These are phyloP conservation scores for Fusarium neocosmosporiellum DNA, from an alignment of 2,329 filamentous ascomycete genomes.

Conservation along the genomic window DNA sequence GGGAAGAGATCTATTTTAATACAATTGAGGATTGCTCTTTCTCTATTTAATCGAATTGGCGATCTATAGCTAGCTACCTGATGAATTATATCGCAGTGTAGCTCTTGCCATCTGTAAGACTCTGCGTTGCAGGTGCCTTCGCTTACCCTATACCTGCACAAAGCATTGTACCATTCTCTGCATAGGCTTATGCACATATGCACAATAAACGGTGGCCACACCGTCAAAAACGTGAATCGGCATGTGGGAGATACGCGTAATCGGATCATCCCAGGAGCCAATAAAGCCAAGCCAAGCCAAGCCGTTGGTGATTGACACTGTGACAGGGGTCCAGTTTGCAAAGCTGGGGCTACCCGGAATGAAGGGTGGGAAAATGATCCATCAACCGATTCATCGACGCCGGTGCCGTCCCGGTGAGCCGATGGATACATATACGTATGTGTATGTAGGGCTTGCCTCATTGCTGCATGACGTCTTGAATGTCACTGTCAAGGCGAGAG, in stretches of 20 bases:
- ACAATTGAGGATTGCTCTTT: neutral
- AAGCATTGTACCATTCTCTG: neutral
- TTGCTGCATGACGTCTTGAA: neutral
- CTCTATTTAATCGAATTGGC: neutral
- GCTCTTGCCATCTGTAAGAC: neutral
- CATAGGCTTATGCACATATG: neutral
- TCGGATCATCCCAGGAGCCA: neutral
- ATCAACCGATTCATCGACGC: neutral
- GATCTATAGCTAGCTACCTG: neutral
- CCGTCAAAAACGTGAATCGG: neutral
- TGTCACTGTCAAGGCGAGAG: neutral
- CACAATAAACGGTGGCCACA: neutral
- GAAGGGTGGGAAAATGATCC: neutral
- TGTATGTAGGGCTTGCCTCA: neutral
- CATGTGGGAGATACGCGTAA: neutral
- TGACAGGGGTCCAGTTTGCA: constrained; percentile 14
- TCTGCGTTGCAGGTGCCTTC: too few relatives aligned
- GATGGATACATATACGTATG: neutral
- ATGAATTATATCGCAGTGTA: neutral
- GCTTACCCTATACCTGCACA: neutral
- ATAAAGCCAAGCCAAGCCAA: neutral
- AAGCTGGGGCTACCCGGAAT: neutral
- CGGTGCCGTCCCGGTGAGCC: neutral
- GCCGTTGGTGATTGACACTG: neutral
- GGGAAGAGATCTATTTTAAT: neutral